Percentiles rank a stretch among this genome's conserved stretches.
These are phyloP conservation scores for Hyphopichia buzzinii DNA, from an alignment of 1,139 yeast species.

Conservation along the genomic window DNA sequence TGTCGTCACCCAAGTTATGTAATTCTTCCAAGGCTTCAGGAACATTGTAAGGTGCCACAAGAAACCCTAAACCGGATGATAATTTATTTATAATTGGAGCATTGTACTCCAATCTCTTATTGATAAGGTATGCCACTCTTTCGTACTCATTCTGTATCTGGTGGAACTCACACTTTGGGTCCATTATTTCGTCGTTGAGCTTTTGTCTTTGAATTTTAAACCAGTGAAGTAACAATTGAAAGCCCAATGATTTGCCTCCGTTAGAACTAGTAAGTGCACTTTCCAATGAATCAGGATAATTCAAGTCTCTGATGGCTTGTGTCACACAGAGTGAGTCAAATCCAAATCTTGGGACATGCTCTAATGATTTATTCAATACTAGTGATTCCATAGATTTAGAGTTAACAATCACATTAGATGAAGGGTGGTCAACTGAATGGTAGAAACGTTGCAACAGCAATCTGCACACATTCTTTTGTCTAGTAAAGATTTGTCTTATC, in stretches of 20 bases:
- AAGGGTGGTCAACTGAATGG: constrained; percentile 38
- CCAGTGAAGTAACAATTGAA: constrained; percentile 49
- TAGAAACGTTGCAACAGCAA: constrained; percentile 12
- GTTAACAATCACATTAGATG: constrained; percentile 32
- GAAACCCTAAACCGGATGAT: constrained; percentile 50
- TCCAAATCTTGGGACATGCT: constrained; percentile 66
- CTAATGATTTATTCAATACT: constrained; percentile 35
- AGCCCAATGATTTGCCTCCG: constrained; percentile 34
- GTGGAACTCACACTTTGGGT: constrained; percentile 26
- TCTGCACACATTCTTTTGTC: background rate
- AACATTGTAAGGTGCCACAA: constrained; percentile 55
- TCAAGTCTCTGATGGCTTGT: constrained; percentile 58
- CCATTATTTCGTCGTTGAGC: constrained; percentile 28
- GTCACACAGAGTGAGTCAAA: constrained; percentile 62
- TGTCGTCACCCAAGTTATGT: constrained; percentile 76
- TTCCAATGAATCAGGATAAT: constrained; percentile 65
- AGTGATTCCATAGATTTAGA: constrained; percentile 29
- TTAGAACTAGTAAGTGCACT: constrained; percentile 44
- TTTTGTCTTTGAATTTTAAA: constrained; percentile 35
- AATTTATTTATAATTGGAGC: constrained; percentile 46
- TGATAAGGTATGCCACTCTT: constrained; percentile 52
- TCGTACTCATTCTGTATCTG: constrained; percentile 51
- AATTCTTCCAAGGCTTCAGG: constrained; percentile 59
- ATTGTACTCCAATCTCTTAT: constrained; percentile 64
- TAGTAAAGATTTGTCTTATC: background rate